Evolutionary conservation across 2,329 filamentous ascomycete species (phyloP), one percentile per base, ranked within the genome.

Genomic region (Colletotrichum falcatum): DNA sequence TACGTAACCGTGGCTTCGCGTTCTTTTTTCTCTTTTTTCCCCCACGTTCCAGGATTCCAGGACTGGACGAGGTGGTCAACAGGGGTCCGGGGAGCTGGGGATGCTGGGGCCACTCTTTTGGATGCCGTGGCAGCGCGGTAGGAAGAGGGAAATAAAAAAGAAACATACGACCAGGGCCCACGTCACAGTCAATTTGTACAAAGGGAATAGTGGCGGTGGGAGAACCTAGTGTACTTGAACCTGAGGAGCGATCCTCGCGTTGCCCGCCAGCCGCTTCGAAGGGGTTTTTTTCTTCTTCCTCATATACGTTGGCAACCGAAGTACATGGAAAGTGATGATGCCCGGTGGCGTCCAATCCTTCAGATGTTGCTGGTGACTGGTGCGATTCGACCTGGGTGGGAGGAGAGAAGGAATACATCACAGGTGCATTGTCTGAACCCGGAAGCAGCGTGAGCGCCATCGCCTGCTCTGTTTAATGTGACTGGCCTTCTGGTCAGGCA

Each of bases 111-210:
- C 44, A 48, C 35, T 46, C 44, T 58, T 37, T 39, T n/a, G n/a
- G 12, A 49, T 46, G 44, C n/a, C 44, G 58, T 35, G 20, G 42
- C 26, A n/a, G n/a, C n/a, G n/a, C n/a, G n/a, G n/a, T 12, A 23
- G 42, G 8, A 30, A 33, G 58, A 16, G n/a, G n/a, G 18, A 42
- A 14, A 20, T n/a, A 8, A n/a, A 51, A 46, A 35, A 30, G 30
- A 37, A 33, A 28, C 42, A 49, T 28, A 16, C 30, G n/a, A 30
- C 14, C 33, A 56, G 59, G 66, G 48, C 53, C 70, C 66, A 72
- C 66, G 66, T 70, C 70, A 70, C 51, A 61, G 66, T 66, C 30
- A 53, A 37, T 53, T 49, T 46, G 61, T 69, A 46, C n/a, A 37
- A 51, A 53, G 54, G 54, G 28, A 37, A 64, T 20, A 20, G 51